A percentile compares a stretch with the other conserved stretches of the same genome.
Conservation (phyloP, 257 asterid species). For the Petunia axillaris region DNA sequence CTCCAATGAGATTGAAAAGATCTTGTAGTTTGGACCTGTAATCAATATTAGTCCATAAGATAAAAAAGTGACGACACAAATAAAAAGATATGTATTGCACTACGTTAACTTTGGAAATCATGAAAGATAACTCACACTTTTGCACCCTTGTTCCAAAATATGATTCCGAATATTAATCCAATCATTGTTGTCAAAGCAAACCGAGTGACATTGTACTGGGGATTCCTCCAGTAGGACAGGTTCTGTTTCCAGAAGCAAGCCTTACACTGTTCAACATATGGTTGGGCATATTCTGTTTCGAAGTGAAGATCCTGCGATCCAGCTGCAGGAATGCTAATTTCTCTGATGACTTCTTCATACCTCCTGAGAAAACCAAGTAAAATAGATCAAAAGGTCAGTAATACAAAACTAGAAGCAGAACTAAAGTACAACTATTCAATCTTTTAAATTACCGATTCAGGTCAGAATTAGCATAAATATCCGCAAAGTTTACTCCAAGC, state of each 20-base stretch:
- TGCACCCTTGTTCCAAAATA: constrained; percentile 33
- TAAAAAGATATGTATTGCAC: background rate
- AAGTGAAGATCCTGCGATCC: constrained; percentile 28
- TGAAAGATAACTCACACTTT: constrained; percentile 20
- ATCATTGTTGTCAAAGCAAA: constrained; percentile 3
- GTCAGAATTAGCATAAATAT: constrained; percentile 16
- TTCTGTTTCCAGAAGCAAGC: constrained; percentile 34
- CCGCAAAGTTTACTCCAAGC: constrained; percentile 25
- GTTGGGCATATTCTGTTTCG: constrained; percentile 18
- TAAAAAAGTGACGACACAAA: background rate
- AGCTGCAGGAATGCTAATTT: constrained; percentile 25
- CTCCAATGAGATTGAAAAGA: constrained; percentile 31
- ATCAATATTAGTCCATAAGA: background rate
- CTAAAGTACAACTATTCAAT: background rate
- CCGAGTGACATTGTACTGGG: constrained; percentile 22
- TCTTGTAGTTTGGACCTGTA: constrained; percentile 25
- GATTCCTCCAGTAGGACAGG: constrained; percentile 33
- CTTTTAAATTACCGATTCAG: constrained; percentile 1
- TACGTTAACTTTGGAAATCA: background rate
- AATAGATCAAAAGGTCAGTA: too few species aligned
- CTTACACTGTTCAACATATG: background rate
- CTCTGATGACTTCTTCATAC: background rate
- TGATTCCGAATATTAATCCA: constrained; percentile 21
- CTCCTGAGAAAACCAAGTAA: background rate
- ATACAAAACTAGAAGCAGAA: too few species aligned